A percentile compares a stretch with the other conserved stretches of the same genome.
These are phyloP conservation scores for Oryza meyeriana DNA, from an alignment of 176 grass and related monocot genomes.

Conservation along the genomic window DNA sequence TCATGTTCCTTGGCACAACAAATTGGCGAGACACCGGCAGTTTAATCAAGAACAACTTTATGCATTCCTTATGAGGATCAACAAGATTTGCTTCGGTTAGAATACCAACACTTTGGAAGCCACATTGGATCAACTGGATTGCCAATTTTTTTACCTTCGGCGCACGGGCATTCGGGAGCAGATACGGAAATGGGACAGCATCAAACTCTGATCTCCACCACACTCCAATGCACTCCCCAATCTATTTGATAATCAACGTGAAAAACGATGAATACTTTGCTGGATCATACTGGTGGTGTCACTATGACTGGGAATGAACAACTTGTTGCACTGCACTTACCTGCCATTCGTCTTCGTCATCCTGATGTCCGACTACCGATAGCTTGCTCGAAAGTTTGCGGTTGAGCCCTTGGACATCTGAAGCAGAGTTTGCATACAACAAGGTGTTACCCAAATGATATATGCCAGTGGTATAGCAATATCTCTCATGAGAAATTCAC, in stretches of 20 bases:
- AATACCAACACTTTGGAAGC: not conserved
- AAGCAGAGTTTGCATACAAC: not conserved
- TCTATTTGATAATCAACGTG: not conserved
- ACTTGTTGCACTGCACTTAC: not conserved
- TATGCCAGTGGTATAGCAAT: not conserved
- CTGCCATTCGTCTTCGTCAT: constrained; percentile 42
- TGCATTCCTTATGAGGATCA: constrained; percentile 44
- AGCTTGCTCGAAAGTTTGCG: constrained; percentile 65
- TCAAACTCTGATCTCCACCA: constrained; percentile 64
- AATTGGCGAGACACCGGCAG: constrained; percentile 47
- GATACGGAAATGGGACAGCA: constrained; percentile 48
- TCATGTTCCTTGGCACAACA: constrained; percentile 47
- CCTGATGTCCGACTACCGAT: not conserved
- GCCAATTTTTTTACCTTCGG: constrained; percentile 29
- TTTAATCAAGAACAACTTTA: constrained; percentile 61
- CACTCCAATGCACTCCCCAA: constrained; percentile 48
- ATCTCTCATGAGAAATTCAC: not conserved
- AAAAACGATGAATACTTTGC: not conserved
- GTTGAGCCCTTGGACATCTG: constrained; percentile 57
- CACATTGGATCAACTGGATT: not conserved
- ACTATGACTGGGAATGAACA: not conserved
- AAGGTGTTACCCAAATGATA: not conserved
- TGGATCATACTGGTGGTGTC: not conserved
- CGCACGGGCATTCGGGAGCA: constrained; percentile 16
- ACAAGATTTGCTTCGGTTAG: not conserved